These are phyloP conservation scores for Rosellinia necatrix DNA, from an alignment of 2,329 filamentous ascomycete species.

Conservation along the genomic window DNA sequence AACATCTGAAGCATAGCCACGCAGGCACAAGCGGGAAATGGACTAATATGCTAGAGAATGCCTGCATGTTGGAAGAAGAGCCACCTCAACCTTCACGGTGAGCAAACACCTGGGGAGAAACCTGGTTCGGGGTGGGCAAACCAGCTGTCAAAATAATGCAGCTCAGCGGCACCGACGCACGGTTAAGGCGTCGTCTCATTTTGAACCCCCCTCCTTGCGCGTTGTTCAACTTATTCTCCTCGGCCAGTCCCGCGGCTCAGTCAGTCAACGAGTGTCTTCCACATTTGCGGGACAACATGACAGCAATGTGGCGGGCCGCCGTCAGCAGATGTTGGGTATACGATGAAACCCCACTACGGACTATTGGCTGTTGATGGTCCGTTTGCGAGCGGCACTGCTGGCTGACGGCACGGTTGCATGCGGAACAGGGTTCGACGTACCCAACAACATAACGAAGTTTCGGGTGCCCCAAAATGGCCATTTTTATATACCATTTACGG, in stretches of 20 bases:
- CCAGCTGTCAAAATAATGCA: not conserved
- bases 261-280: too few species aligned
- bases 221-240: not conserved
- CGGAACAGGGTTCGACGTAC: not conserved
- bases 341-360: conserved; percentile 13
- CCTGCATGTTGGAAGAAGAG: conserved; percentile 92
- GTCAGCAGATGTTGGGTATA: conserved; percentile 14
- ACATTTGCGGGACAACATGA: too few species aligned
- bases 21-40: conserved; percentile 96
- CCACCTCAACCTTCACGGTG: conserved; percentile 55
- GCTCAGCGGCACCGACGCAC: conserved; percentile 5
- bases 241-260: not conserved
- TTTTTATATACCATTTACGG: not conserved
- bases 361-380: conserved; percentile 28
- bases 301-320: conserved; percentile 1
- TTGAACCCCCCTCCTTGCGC: not conserved
- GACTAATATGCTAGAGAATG: conserved; percentile 97
- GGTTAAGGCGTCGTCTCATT: conserved; percentile 1
- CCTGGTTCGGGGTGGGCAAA: not conserved
- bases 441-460: not conserved
- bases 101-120: conserved; percentile 14
- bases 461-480: not conserved
- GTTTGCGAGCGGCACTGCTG: conserved; percentile 35
- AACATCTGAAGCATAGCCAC: conserved; percentile 97
- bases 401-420: conserved; percentile 29